A percentile compares a stretch with the other conserved stretches of the same genome.
Evolutionary conservation across 1,139 yeast species (phyloP).

Genomic region (Pichia sp.): DNA sequence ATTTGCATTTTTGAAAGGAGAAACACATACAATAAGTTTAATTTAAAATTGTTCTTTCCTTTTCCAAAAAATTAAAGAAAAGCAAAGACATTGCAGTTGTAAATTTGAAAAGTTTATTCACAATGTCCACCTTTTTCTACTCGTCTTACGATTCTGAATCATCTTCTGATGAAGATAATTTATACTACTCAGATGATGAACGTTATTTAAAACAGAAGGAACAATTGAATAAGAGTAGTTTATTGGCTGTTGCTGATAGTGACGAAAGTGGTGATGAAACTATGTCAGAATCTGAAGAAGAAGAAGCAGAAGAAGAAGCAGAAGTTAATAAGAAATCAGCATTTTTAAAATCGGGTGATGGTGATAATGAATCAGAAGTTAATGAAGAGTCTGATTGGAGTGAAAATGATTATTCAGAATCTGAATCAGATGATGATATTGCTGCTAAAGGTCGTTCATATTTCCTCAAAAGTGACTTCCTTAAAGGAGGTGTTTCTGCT

Average conservation of each 20-base stretch:
- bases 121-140: constrained; percentile 74
- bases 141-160: constrained; percentile 52
- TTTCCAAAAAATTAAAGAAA: neutral
- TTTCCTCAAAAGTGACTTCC: constrained; percentile 47
- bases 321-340: constrained; percentile 28
- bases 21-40: neutral
- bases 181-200: constrained; percentile 67
- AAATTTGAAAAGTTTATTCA: neutral
- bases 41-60: neutral
- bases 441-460: constrained; percentile 47
- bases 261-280: constrained; percentile 31
- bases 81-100: neutral
- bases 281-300: constrained; percentile 24
- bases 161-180: constrained; percentile 70
- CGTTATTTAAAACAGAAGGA: constrained; percentile 31
- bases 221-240: constrained; percentile 1
- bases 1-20: constrained; percentile 4
- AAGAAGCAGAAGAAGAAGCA: constrained; percentile 36
- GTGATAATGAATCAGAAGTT: constrained; percentile 37
- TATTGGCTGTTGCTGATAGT: constrained; percentile 20
- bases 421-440: constrained; percentile 33
- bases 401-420: constrained; percentile 36
- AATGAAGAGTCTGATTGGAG: constrained; percentile 31
- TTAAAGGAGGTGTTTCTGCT: constrained; percentile 47
- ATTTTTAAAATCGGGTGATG: constrained; percentile 24